Percentiles rank a stretch among this genome's conserved stretches.
phyloP scores from a whole-genome alignment of 176 grass and related monocot species.

The Triticum monococcum region DNA sequence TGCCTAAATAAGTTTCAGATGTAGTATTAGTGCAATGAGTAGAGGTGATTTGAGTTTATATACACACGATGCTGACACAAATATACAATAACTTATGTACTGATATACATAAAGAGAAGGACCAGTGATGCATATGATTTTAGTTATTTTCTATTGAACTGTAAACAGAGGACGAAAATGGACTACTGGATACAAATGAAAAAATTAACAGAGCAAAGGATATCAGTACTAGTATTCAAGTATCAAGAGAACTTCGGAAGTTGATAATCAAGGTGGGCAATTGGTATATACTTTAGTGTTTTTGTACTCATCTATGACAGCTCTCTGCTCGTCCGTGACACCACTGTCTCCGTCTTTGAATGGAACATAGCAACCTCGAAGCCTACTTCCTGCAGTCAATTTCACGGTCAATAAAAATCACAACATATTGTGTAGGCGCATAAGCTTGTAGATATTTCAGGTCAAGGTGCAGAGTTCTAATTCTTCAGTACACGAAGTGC shows the following conservation, averaged over 20 bases:
- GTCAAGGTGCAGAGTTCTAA: not conserved
- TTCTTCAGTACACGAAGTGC: not conserved
- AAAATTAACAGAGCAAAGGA: not conserved
- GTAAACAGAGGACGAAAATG: not conserved
- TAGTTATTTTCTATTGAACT: not conserved
- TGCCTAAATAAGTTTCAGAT: not conserved
- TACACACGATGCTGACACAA: not conserved
- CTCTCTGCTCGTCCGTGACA: slow-evolving; percentile 26
- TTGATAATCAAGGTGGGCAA: not conserved
- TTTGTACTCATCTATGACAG: slow-evolving; percentile 29
- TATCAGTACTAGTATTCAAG: not conserved
- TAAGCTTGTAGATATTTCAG: not conserved
- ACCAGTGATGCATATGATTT: not conserved
- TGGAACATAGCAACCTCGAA: slow-evolving; percentile 38
- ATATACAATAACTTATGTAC: not conserved
- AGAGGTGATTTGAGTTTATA: not conserved
- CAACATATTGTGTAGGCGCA: not conserved
- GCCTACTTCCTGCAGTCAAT: slow-evolving; percentile 47
- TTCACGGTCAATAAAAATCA: slow-evolving; percentile 14
- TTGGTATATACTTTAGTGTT: slow-evolving; percentile 30
- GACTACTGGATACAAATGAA: not conserved
- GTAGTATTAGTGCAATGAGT: not conserved
- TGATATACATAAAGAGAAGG: not conserved
- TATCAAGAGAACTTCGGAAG: not conserved
- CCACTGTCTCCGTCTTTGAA: slow-evolving; percentile 33